Percentiles rank a stretch among this genome's conserved stretches.
Evolutionary conservation across 805 yeast species (phyloP).

Genomic region (Metschnikowia dekortorum): DNA sequence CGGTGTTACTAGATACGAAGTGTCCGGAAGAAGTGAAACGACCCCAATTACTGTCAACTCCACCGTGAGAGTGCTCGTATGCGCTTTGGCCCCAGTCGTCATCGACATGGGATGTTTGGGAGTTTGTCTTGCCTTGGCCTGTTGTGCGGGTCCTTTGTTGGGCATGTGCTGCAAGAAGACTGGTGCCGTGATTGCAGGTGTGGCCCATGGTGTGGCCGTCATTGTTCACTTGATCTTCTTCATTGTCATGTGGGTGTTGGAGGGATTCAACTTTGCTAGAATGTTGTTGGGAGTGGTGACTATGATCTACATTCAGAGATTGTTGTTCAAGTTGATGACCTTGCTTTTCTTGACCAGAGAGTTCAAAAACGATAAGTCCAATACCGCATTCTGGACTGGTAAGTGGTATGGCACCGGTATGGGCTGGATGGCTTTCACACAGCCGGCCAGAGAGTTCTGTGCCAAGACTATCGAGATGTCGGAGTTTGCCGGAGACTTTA

Average conservation of each 20-base stretch:
- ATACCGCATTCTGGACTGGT: constrained; percentile 99
- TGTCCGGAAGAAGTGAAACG: constrained; percentile 26
- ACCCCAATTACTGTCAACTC: constrained; percentile 58
- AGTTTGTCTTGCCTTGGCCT: constrained; percentile 75
- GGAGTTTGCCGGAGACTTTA: constrained; percentile 94
- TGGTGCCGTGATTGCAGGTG: constrained; percentile 90
- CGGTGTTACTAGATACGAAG: constrained; percentile 54
- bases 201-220: constrained; percentile 95
- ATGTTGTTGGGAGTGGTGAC: constrained; percentile 84
- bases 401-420: constrained; percentile 95
- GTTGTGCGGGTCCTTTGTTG: constrained; percentile 96
- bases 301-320: constrained; percentile 81
- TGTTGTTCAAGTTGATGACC: constrained; percentile 80
- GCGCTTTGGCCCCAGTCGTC: constrained; percentile 87
- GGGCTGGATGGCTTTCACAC: constrained; percentile 92
- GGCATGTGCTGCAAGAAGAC: constrained; percentile 96
- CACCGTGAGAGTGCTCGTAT: constrained; percentile 63
- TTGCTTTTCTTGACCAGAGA: constrained; percentile 82
- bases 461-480: constrained; percentile 94
- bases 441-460: constrained; percentile 90
- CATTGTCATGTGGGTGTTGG: constrained; percentile 95
- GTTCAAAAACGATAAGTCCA: constrained; percentile 90
- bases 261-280: constrained; percentile 85
- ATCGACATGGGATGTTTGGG: constrained; percentile 82
- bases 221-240: constrained; percentile 81